Evolutionary conservation across 306 rosid genomes (phyloP), one percentile per base, ranked within the genome.

Genomic region (Lathyrus oleraceus): DNA sequence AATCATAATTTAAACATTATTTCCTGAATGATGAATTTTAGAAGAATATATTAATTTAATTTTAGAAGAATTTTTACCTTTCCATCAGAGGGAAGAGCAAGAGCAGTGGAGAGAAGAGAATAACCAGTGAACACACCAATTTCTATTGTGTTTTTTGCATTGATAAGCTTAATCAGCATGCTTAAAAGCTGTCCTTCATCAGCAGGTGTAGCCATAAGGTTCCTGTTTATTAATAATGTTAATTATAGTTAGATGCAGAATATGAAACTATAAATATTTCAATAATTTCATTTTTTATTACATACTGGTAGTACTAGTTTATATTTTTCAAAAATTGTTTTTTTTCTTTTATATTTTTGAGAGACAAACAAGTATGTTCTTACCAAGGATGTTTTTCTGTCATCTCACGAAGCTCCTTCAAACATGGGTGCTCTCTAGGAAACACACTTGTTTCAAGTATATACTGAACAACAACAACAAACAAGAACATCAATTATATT

Each of bases 71-170:
- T 1, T 35, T 35, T 35, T 27, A 66, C 71, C 96, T 84, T 82
- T 82, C 98, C 98, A 71, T 90, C 91, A 0, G 77, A 79, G 0
- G 96, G 98, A 73, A 92, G 78, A 52, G 98, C 98, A 5, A 92
- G 83, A 51, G 98, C 98, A 0, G 96, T 88, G 67, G 96, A 87
- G 0, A 92, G 96, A 30, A 92, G 84, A 40, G 98, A 92, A 72
- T 92, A 92, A 15, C 98, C 98, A 2, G 98, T 92, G 85, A 48
- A 92, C 49, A 92, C 98, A 63, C 97, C 97, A 39, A 92, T 92
- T 84, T 91, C 97, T 83, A 89, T 69, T 23, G 97, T 89, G 76
- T 91, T 92, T 75, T 89, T 92, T 19, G 96, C 95, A 69, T 92
- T 89, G 28, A 82, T 86, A 9, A 92, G 83, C 82, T 92, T 92